Evolutionary conservation across 768 basidiomycete genomes (phyloP).

Genomic region (Suillus cothurnatus): DNA sequence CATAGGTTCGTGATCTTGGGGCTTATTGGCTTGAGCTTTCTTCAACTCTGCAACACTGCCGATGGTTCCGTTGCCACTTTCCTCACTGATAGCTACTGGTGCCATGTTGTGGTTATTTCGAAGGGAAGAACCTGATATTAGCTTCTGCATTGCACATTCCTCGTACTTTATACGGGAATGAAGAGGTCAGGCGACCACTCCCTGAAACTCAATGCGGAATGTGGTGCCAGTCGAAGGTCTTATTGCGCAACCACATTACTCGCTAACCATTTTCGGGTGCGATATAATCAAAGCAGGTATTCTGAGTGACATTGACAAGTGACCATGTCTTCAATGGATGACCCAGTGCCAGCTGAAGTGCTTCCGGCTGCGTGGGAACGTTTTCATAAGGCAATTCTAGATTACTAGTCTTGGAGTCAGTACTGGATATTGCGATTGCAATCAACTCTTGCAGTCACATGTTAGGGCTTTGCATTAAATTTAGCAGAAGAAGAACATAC

Average conservation of each 20-base stretch:
- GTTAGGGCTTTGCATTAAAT: background rate
- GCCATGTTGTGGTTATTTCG: conserved; percentile 41
- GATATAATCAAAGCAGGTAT: background rate
- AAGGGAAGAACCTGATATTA: background rate
- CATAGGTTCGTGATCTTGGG: conserved; percentile 10
- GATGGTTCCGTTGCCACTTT: conserved; percentile 22
- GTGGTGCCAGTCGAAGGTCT: conserved; percentile 14
- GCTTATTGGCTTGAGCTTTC: conserved; percentile 16
- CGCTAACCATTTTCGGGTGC: conserved; percentile 14
- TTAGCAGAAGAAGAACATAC: conserved; percentile 3
- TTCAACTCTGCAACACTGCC: conserved; percentile 28
- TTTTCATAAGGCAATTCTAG: background rate
- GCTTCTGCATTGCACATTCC: background rate
- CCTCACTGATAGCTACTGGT: conserved; percentile 48
- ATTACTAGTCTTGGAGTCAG: no score
- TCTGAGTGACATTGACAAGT: background rate
- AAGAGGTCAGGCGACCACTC: background rate
- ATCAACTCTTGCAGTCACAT: background rate
- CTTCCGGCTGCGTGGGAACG: background rate
- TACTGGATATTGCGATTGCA: background rate
- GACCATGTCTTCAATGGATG: background rate
- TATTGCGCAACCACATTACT: conserved; percentile 24
- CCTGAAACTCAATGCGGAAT: background rate
- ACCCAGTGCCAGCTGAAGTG: background rate
- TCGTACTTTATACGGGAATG: conserved; percentile 19